These are phyloP conservation scores for Blastocystis sp. DNA, from an alignment of 352 stramenopile genomes.

Conservation along the genomic window DNA sequence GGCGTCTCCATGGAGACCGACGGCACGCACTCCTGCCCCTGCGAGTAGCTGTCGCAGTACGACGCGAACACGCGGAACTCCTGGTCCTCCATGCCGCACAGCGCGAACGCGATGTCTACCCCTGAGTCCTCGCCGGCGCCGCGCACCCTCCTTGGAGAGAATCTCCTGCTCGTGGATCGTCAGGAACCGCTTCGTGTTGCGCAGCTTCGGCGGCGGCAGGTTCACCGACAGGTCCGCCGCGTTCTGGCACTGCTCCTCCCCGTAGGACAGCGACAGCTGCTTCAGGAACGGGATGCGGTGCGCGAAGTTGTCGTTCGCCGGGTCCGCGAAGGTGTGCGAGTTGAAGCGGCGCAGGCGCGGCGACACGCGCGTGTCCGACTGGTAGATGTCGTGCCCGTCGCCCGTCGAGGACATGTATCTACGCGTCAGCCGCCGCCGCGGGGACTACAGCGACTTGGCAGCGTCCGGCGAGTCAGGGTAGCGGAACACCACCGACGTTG, in stretches of 20 bases:
- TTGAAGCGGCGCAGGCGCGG: background rate
- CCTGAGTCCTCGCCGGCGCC: background rate
- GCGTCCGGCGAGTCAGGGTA: too few relatives aligned
- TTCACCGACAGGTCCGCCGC: slow-evolving; percentile 18
- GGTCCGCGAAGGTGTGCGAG: background rate
- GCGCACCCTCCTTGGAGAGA: slow-evolving; percentile 44
- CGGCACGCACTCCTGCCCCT: background rate
- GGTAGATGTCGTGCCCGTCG: too few relatives aligned
- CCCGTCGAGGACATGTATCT: too few relatives aligned
- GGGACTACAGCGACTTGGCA: too few relatives aligned
- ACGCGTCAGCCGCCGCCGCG: too few relatives aligned
- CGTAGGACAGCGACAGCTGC: slow-evolving; percentile 58
- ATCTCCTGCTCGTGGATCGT: slow-evolving; percentile 51
- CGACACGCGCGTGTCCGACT: too few relatives aligned
- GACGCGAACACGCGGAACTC: slow-evolving; percentile 30
- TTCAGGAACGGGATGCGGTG: slow-evolving; percentile 36
- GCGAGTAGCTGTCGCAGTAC: background rate
- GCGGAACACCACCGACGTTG: too few relatives aligned
- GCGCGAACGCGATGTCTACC: slow-evolving; percentile 63
- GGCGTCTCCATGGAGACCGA: background rate
- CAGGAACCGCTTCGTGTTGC: slow-evolving; percentile 21
- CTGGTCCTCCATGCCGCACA: slow-evolving; percentile 67
- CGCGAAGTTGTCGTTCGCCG: slow-evolving; percentile 23
- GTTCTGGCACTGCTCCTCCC: slow-evolving; percentile 21
- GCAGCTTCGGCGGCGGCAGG: slow-evolving; percentile 47